Base-by-base conservation (phyloP, 2,329 filamentous ascomycete species). In the Torrubiellomyces zombiae region DNA sequence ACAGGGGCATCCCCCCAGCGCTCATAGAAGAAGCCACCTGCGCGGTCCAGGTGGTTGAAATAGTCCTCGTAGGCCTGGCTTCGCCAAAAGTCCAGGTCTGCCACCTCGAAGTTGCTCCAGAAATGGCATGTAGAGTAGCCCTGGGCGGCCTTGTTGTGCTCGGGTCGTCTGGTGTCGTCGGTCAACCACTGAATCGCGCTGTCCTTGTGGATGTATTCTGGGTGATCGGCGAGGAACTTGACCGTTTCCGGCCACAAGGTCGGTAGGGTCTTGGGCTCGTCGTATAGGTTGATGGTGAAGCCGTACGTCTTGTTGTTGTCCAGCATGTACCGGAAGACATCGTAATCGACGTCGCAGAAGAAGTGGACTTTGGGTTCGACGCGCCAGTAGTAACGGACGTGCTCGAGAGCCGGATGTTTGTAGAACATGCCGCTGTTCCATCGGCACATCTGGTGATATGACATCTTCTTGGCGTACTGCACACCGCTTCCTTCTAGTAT, bases 381-480 rank as follows among this genome's bases (percentile, higher is more conserved):
- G 30, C 89, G 80, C 89, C 89, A 98, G 63, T 98, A 98, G 62
- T 81, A 98, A 38, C 82, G 79, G 35, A 67, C 71, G 40, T 89
- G 55, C 36, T 72, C 61, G 28, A 98, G 67, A 1, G 83, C 85
- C 0, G 83, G 82, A 51, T 98, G 89, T 46, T 89, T 83, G 62
- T 93, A 94, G 63, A 98, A 98, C 52, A 95, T 65, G 44, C 89
- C 89, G 44, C 80, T 91, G 58, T 98, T 98, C 89, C 89, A 98
- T 28, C 89, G 75, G 48, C 89, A 98, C 89, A 98, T 98, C 48
- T 95, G 79, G 53, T 95, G 86, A 56, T 98, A 98, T 24, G 83
- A 93, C 27, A 80, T 55, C 62, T 79, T 80, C 39, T 73, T 66
- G 42, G 80, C 81, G 50, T 98, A 98, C 48, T 95, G 86, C 21